Evolutionary conservation across 495 filamentous ascomycete species (phyloP).

Genomic region (Hypoxylon fragiforme): DNA sequence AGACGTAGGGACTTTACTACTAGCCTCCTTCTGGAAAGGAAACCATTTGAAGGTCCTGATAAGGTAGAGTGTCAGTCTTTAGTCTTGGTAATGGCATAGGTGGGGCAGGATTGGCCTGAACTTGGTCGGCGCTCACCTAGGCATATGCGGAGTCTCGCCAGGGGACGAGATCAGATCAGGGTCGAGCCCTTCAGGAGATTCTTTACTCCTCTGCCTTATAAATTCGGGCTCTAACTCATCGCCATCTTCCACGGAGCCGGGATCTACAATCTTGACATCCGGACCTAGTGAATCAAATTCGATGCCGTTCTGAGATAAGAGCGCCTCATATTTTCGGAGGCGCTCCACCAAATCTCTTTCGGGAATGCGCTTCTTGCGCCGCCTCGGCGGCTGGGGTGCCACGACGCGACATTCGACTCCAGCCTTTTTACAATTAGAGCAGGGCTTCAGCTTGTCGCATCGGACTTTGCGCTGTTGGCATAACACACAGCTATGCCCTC

Average conservation of each 20-base stretch:
- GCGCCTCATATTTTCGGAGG: slow-evolving; percentile 57
- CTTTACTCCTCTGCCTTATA: slow-evolving; percentile 34
- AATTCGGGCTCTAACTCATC: slow-evolving; percentile 55
- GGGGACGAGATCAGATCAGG: slow-evolving; percentile 35
- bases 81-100: slow-evolving; percentile 1
- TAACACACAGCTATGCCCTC: slow-evolving; percentile 63
- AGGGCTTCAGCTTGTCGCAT: slow-evolving; percentile 67
- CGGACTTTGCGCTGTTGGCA: slow-evolving; percentile 70
- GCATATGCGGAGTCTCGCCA: slow-evolving; percentile 35
- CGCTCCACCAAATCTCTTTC: slow-evolving; percentile 56
- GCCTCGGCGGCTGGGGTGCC: slow-evolving; percentile 60
- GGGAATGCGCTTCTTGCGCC: slow-evolving; percentile 60
- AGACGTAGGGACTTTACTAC: slow-evolving; percentile 17
- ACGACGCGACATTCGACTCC: slow-evolving; percentile 61
- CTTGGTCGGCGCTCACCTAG: slow-evolving; percentile 16
- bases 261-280: slow-evolving; percentile 47
- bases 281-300: slow-evolving; percentile 48
- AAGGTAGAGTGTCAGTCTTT: slow-evolving; percentile 12
- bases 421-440: slow-evolving; percentile 66
- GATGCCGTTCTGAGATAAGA: slow-evolving; percentile 57
- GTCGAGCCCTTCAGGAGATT: slow-evolving; percentile 31
- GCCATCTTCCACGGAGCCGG: slow-evolving; percentile 49
- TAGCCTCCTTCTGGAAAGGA: slow-evolving; percentile 47
- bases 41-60: slow-evolving; percentile 46
- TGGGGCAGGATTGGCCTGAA: too few relatives aligned